Base-by-base conservation (phyloP, 2,329 filamentous ascomycete genomes). In the Ceratocystis albifundus region DNA sequence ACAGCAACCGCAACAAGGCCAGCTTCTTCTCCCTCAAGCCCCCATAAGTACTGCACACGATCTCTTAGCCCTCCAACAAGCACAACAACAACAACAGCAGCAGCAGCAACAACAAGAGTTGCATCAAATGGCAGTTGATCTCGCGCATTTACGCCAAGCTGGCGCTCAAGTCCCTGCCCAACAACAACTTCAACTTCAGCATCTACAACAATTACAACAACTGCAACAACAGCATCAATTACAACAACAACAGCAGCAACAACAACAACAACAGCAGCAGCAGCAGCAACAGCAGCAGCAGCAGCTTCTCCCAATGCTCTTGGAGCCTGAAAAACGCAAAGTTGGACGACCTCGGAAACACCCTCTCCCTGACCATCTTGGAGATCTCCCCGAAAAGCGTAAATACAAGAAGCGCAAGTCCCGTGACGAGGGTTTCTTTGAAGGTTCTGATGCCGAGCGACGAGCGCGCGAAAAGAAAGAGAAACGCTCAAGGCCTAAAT, bases 261-360 rank as follows among this genome's bases (percentile, higher is more conserved):
- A 64, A 4, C 45, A 59, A 0, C 53, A 65, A n/a, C n/a, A n/a
- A n/a, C n/a, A n/a, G n/a, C n/a, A n/a, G n/a, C n/a, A 53, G 4
- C 64, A 64, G 4, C 61, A 66, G 17, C 63, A 63, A 28, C 59
- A 65, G 1, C 65, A 62, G 45, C 65, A 62, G 25, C 59, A 45
- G 4, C 65, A 66, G 8, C 65, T 45, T 7, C 15, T 59, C 3
- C 32, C 63, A 8, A 59, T 65, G 57, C 45, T 63, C 22, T 6
- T 53, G 17, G 66, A 67, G 20, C 69, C 81, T 82, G 68, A 75
- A 75, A 87, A 87, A 76, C 79, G 84, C 53, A 86, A 86, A 70
- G 84, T 87, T 48, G 85, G 85, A 6, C 81, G 85, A 32, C 85
- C 84, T 0, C 77, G 84, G 68, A 87, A 87, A 71, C 82, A 87